A percentile compares a stretch with the other conserved stretches of the same genome.
These are phyloP conservation scores for Lyophyllum decastes DNA, from an alignment of 768 basidiomycete species.

Conservation along the genomic window DNA sequence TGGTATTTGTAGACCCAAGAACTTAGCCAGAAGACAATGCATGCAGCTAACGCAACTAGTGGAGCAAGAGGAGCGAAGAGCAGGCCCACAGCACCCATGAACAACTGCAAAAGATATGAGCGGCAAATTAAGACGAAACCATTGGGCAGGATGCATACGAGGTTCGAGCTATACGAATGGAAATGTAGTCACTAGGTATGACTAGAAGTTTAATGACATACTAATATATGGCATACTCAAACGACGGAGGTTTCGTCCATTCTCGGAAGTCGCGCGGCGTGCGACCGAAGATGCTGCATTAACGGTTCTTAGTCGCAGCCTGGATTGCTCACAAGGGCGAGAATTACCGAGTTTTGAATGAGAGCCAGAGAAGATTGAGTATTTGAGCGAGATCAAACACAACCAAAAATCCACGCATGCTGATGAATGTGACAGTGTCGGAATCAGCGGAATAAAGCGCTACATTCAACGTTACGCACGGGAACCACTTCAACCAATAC, in stretches of 20 bases:
- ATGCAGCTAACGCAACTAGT: slow-evolving; percentile 77
- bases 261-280: slow-evolving; percentile 87
- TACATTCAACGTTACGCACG: slow-evolving; percentile 48
- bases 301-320: slow-evolving; percentile 19
- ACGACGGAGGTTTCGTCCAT: slow-evolving; percentile 83
- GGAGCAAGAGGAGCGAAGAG: slow-evolving; percentile 94
- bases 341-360: slow-evolving; percentile 71
- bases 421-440: background rate
- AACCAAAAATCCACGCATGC: slow-evolving; percentile 84
- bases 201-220: slow-evolving; percentile 34
- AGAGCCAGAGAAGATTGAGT: slow-evolving; percentile 81
- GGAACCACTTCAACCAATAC: slow-evolving; percentile 92
- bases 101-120: slow-evolving; percentile 45
- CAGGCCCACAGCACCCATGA: slow-evolving; percentile 84
- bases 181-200: background rate
- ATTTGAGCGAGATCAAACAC: slow-evolving; percentile 95
- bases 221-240: slow-evolving; percentile 83
- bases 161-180: background rate
- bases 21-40: slow-evolving; percentile 84
- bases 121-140: slow-evolving; percentile 13
- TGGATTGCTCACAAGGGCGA: background rate
- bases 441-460: background rate
- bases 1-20: slow-evolving; percentile 93
- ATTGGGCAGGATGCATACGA: background rate
- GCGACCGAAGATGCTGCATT: slow-evolving; percentile 69